Evolutionary conservation across 2,329 filamentous ascomycete genomes (phyloP), one percentile per base, ranked within the genome.

Genomic region (Metarhizium robertsii): DNA sequence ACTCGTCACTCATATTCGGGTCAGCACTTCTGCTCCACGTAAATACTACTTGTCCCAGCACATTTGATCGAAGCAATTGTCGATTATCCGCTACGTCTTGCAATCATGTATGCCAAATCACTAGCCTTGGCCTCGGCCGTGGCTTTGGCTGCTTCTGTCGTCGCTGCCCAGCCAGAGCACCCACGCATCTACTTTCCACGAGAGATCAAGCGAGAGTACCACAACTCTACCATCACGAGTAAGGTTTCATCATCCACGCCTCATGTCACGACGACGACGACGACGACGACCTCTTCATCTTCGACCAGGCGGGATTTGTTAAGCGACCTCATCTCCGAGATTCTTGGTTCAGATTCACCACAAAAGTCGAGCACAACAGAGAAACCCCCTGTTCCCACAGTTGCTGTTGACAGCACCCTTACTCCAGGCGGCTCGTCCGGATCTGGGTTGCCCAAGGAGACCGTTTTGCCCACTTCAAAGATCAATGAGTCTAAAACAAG

Each of bases 121-220:
- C 61, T 67, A 61, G 64, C 77, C 55, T 61, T 80, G 65, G 74
- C 75, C 61, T 75, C 76, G 67, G 75, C 75, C 20, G 62, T 81
- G 62, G 75, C 74, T 60, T 68, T 79, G 58, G 73, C 76, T 57
- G 71, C 76, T 38, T 71, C 75, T n/a, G 73, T 70, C 55, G 69
- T 69, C 60, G 77, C 57, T 3, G 43, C 75, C 25, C 71, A 76
- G 54, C 61, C 66, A 42, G 68, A 75, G 38, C 70, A 71, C 58
- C 79, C 79, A 18, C 76, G 73, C 64, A 79, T 81, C 63, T 84
- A 83, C 66, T 83, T 79, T 59, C 81, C 81, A 13, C 73, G 77
- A 55, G 73, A 81, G 47, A 71, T 84, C 62, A 83, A 78, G 69
- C 75, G 79, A 54, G 71, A 78, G 57, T 71, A 75, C 53, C 62